These are phyloP conservation scores for Dioszegia crocea DNA, from an alignment of 768 basidiomycete genomes.

Conservation along the genomic window DNA sequence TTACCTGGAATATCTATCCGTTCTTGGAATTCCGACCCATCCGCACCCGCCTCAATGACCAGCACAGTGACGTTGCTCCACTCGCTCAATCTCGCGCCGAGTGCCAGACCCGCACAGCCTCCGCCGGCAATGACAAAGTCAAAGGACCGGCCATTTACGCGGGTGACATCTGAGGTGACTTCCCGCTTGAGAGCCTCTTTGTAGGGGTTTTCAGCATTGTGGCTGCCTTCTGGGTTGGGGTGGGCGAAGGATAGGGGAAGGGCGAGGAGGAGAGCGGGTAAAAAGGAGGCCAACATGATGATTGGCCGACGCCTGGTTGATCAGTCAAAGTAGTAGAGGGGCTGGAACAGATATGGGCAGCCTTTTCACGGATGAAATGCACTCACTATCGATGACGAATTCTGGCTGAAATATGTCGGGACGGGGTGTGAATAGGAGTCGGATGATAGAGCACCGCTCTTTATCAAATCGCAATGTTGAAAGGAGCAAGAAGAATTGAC, in stretches of 20 bases:
- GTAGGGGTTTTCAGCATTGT: conserved; percentile 33
- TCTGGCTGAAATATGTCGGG: too few relatives aligned
- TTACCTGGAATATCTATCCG: conserved; percentile 48
- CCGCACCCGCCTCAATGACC: conserved; percentile 50
- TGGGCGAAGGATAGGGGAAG: conserved; percentile 8
- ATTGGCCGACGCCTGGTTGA: neutral
- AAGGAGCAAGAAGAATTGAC: too few relatives aligned
- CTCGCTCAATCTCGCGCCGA: conserved; percentile 55
- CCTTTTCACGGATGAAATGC: too few relatives aligned
- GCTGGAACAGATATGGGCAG: too few relatives aligned
- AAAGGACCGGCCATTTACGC: conserved; percentile 23
- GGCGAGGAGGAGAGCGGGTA: neutral
- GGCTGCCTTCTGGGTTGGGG: conserved; percentile 2
- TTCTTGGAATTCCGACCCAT: conserved; percentile 42
- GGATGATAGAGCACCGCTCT: too few relatives aligned
- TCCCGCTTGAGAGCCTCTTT: conserved; percentile 17
- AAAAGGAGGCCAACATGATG: neutral
- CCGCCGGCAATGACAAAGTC: conserved; percentile 60
- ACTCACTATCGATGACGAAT: too few relatives aligned
- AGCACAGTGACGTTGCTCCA: conserved; percentile 55
- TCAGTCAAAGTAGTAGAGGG: neutral
- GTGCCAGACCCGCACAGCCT: conserved; percentile 55
- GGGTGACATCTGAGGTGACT: conserved; percentile 23
- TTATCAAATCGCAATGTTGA: too few relatives aligned
- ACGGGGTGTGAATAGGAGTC: too few relatives aligned